phyloP scores from a whole-genome alignment of 2,329 filamentous ascomycete genomes.

The Epichloe aotearoae region DNA sequence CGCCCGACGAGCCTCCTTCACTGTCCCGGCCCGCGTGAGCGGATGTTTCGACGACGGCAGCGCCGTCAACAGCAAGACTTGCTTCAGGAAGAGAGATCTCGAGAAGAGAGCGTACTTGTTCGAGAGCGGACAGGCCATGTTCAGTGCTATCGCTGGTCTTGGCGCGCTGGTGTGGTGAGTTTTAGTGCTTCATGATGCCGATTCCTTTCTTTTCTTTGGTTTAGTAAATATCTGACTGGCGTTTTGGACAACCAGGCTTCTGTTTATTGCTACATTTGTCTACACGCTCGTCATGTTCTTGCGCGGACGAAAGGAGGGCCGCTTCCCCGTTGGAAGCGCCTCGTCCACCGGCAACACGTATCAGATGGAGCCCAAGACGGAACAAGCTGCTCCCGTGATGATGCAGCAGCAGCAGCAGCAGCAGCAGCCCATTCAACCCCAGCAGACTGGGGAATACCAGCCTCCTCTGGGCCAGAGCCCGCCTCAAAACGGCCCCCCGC shows the following conservation, averaged over 20 bases:
- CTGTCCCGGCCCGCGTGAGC: constrained; percentile 16
- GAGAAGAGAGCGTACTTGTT: constrained; percentile 19
- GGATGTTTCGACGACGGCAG: constrained; percentile 26
- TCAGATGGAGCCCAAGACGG: constrained; percentile 22
- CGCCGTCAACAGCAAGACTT: constrained; percentile 24
- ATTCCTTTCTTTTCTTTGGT: background rate
- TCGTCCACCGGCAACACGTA: constrained; percentile 9
- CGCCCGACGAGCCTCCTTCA: constrained; percentile 24
- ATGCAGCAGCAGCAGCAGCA: constrained; percentile 5
- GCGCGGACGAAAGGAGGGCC: constrained; percentile 24
- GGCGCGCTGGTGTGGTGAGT: constrained; percentile 30
- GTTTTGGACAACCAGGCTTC: constrained; percentile 16
- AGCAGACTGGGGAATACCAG: constrained; percentile 7
- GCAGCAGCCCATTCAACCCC: constrained; percentile 10
- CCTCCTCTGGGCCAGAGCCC: constrained; percentile 11
- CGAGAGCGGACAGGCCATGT: constrained; percentile 19
- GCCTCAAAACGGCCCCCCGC: constrained; percentile 12
- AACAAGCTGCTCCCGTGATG: constrained; percentile 7
- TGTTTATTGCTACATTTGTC: constrained; percentile 25
- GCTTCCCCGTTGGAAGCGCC: constrained; percentile 15
- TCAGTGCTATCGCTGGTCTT: constrained; percentile 29
- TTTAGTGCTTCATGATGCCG: background rate
- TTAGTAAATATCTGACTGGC: background rate
- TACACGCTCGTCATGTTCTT: constrained; percentile 24
- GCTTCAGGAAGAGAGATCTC: constrained; percentile 17